phyloP scores from a whole-genome alignment of 2,329 filamentous ascomycete species.

The Fusarium burgessii region DNA sequence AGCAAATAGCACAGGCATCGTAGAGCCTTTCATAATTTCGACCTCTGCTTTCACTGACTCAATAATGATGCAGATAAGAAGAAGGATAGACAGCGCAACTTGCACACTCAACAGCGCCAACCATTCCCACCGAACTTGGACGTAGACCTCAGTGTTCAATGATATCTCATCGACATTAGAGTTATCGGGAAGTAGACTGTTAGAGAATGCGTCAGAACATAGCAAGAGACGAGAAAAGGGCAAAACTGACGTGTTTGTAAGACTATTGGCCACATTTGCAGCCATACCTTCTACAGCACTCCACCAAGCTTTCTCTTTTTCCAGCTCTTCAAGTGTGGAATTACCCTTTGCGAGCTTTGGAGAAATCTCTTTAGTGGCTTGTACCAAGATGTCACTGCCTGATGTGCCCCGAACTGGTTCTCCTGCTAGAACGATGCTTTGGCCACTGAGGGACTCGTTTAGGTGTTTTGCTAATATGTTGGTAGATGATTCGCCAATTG shows the following conservation, averaged over 20 bases:
- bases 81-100: neutral
- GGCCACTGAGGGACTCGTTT: neutral
- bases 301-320: neutral
- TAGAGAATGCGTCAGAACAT: neutral
- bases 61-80: neutral
- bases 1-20: neutral
- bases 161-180: neutral
- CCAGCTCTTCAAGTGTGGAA: neutral
- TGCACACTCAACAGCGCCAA: neutral
- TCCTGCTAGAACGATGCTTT: neutral
- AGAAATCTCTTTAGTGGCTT: neutral
- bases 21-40: neutral
- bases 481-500: neutral
- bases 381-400: neutral
- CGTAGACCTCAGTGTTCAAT: neutral
- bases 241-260: neutral
- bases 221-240: too few relatives aligned
- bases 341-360: neutral
- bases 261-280: neutral
- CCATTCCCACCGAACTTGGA: neutral
- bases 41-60: neutral
- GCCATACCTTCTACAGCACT: neutral
- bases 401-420: neutral
- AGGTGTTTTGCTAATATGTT: neutral
- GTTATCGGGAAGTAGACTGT: neutral